Evolutionary conservation across 345 rosid genomes (phyloP).

Genomic region (Euphorbia peplus): DNA sequence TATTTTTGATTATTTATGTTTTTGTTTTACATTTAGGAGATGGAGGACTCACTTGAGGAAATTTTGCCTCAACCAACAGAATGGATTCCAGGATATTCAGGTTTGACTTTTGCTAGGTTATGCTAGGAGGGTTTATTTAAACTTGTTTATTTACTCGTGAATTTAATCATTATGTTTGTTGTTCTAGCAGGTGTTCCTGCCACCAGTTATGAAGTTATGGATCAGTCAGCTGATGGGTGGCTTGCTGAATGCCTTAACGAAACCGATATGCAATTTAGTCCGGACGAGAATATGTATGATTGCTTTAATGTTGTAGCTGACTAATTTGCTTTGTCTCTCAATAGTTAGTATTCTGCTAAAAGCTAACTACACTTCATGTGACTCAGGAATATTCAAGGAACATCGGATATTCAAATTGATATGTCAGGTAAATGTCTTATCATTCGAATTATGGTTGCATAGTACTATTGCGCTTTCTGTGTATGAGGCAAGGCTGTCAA

Average conservation of each 20-base stretch:
- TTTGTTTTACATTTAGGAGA: conserved; percentile 48
- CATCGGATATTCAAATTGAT: conserved; percentile 53
- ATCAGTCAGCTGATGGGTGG: conserved; percentile 67
- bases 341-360: conserved; percentile 7
- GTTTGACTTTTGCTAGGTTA: conserved; percentile 36
- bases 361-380: conserved; percentile 23
- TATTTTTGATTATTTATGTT: conserved; percentile 8
- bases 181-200: conserved; percentile 45
- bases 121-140: conserved; percentile 6
- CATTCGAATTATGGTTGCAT: neutral
- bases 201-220: conserved; percentile 49
- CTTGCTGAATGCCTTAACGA: conserved; percentile 69
- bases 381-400: conserved; percentile 48
- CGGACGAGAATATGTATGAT: conserved; percentile 70
- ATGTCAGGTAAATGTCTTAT: conserved; percentile 42
- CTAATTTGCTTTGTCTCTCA: neutral
- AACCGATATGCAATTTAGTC: conserved; percentile 43
- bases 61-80: conserved; percentile 49
- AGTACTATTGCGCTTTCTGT: neutral
- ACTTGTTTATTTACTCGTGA: conserved; percentile 10
- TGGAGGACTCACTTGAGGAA: conserved; percentile 54
- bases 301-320: conserved; percentile 12
- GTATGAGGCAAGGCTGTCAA: neutral
- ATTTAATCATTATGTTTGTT: conserved; percentile 16
- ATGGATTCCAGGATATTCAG: conserved; percentile 63